Evolutionary conservation across 257 asterid genomes (phyloP).

Genomic region (Craterostigma plantagineum): DNA sequence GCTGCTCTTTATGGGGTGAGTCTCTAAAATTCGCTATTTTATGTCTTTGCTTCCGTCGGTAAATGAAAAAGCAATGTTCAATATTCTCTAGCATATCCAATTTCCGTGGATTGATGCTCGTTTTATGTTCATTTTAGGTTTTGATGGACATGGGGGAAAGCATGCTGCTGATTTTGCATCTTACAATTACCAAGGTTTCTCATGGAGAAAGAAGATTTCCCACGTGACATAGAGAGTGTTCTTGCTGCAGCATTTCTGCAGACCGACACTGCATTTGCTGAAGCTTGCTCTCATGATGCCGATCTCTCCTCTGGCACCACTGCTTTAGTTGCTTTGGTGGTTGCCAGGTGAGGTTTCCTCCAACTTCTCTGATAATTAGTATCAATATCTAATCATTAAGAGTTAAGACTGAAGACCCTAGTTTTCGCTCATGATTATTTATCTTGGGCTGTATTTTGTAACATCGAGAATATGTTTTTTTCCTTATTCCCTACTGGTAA

Average conservation of each 20-base stretch:
- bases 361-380: too few species aligned
- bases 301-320: constrained; percentile 98
- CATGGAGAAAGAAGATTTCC: constrained; percentile 55
- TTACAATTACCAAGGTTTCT: constrained; percentile 70
- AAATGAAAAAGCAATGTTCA: too few species aligned
- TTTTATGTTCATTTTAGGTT: constrained; percentile 26
- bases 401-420: too few species aligned
- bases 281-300: constrained; percentile 66
- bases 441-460: too few species aligned
- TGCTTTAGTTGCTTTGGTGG: constrained; percentile 73
- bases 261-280: constrained; percentile 78
- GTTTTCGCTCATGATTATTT: too few species aligned
- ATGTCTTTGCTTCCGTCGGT: neutral
- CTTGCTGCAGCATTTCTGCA: constrained; percentile 69
- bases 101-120: neutral
- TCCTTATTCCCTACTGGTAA: too few species aligned
- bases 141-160: constrained; percentile 98
- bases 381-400: too few species aligned
- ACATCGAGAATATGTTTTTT: too few species aligned
- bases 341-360: constrained; percentile 47
- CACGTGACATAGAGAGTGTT: constrained; percentile 51
- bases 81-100: neutral
- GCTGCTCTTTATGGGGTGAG: constrained; percentile 86
- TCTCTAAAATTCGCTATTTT: constrained; percentile 9
- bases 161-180: constrained; percentile 95